These are phyloP conservation scores for Taxillus chinensis DNA, from an alignment of 164 flowering plant species.

Conservation along the genomic window DNA sequence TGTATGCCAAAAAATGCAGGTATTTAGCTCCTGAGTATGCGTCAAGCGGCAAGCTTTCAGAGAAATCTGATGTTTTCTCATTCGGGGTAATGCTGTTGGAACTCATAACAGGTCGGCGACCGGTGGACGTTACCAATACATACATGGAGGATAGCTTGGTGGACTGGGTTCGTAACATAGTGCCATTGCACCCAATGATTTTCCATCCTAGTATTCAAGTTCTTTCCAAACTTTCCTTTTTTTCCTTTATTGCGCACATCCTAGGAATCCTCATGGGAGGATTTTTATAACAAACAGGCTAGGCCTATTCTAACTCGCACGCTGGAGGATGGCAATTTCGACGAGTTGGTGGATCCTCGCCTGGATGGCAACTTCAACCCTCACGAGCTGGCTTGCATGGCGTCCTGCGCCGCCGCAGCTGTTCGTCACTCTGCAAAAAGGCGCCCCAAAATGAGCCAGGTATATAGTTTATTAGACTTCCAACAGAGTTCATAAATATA, in stretches of 20 bases:
- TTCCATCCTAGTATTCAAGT: too few relatives aligned
- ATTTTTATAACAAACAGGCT: slow-evolving; percentile 27
- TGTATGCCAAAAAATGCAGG: slow-evolving; percentile 21
- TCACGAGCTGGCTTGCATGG: slow-evolving; percentile 57
- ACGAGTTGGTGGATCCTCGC: slow-evolving; percentile 43
- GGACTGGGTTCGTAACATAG: slow-evolving; percentile 53
- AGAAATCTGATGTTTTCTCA: slow-evolving; percentile 79
- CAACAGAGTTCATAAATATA: too few relatives aligned
- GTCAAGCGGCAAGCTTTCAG: slow-evolving; percentile 64
- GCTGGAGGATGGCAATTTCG: slow-evolving; percentile 37
- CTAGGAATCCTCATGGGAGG: too few relatives aligned
- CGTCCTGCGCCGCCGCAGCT: slow-evolving; percentile 65
- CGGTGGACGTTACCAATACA: slow-evolving; percentile 37
- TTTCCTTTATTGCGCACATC: too few relatives aligned
- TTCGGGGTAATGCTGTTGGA: slow-evolving; percentile 77
- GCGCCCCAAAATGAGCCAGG: slow-evolving; percentile 93
- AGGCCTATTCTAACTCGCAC: slow-evolving; percentile 41
- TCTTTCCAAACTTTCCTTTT: too few relatives aligned
- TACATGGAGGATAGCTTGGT: slow-evolving; percentile 62
- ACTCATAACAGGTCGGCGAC: slow-evolving; percentile 54
- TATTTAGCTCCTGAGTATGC: slow-evolving; percentile 89
- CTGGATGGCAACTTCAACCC: slow-evolving; percentile 33
- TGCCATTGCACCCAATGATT: background rate
- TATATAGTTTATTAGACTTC: slow-evolving; percentile 5
- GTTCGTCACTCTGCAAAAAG: slow-evolving; percentile 69